Base-by-base conservation (phyloP, 176 grass and related monocot species). In the Poa pratensis region DNA sequence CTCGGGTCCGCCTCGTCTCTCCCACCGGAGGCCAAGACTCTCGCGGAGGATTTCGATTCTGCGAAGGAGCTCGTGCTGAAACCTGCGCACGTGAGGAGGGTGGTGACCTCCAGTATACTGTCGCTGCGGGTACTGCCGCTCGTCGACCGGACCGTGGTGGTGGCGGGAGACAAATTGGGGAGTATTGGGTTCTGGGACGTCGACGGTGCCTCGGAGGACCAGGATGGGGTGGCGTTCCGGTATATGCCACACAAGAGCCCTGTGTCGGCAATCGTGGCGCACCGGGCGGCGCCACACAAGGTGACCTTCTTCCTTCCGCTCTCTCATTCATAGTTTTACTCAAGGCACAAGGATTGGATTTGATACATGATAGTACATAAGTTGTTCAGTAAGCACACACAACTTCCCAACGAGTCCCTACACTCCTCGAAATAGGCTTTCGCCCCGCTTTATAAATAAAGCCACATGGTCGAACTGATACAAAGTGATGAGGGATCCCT, bases 161-260 rank as follows among this genome's bases (percentile, higher is more conserved):
- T 51, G 14, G 73, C 77, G 1, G 95, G 90, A 8, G 81, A 91
- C 77, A 90, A 65, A 46, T 0, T 80, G 12, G 92, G 95, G 45
- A 34, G 91, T 35, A 13, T 97, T 16, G 95, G 90, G 19, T 93
- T 93, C 73, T 94, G 95, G 95, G 88, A 97, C 78, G 90, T 90
- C 57, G 92, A 92, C 75, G n/a, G 20, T 20, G 20, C 55, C 9
- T 70, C 59, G 77, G 88, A 82, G 65, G 48, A 65, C 55, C 76
- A 34, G 10, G 63, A 66, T 35, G 55, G 14, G 70, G 67, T 39
- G 35, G 4, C 5, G 37, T 39, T 39, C 73, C 34, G 77, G 58
- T 97, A 90, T 88, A 65, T 37, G 78, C 92, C 95, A 26, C 92
- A 94, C 63, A 85, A 60, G 52, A 70, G 34, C 15, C 3, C 86